These are phyloP conservation scores for Endothia cerciana DNA, from an alignment of 2,329 filamentous ascomycete genomes.

Conservation along the genomic window DNA sequence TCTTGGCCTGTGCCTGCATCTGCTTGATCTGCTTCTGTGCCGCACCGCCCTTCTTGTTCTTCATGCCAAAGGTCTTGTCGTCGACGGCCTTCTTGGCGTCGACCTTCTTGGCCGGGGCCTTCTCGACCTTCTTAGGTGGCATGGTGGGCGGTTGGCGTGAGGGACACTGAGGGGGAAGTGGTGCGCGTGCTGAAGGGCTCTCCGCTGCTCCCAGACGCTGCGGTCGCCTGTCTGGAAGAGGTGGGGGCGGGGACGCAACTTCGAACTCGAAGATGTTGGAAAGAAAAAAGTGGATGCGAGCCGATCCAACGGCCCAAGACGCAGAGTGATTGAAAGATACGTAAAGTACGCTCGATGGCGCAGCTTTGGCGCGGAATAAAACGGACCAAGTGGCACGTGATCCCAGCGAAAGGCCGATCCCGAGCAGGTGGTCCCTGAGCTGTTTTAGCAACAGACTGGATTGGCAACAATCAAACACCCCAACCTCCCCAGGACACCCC, in stretches of 20 bases:
- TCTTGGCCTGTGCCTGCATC: conserved; percentile 73
- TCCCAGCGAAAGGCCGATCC: conserved; percentile 7
- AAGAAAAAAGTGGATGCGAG: conserved; percentile 5
- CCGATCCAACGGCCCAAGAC: neutral
- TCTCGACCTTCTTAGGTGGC: conserved; percentile 70
- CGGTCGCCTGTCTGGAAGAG: conserved; percentile 11
- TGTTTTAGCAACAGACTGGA: conserved; percentile 27
- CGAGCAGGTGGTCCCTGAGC: conserved; percentile 23
- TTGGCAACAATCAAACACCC: conserved; percentile 15
- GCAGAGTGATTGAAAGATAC: conserved; percentile 1
- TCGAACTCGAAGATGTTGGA: neutral
- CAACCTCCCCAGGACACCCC: conserved; percentile 15
- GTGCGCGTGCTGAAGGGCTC: neutral
- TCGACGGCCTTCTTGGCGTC: conserved; percentile 69
- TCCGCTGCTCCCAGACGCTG: conserved; percentile 8
- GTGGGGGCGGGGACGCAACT: conserved; percentile 11
- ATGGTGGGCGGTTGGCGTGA: conserved; percentile 53
- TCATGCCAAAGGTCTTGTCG: conserved; percentile 99
- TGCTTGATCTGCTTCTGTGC: conserved; percentile 91
- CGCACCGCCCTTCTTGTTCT: conserved; percentile 95
- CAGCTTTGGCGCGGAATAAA: conserved; percentile 7
- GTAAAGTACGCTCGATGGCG: conserved; percentile 14
- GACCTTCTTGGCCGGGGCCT: conserved; percentile 53
- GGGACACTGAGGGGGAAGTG: neutral
- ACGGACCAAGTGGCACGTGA: conserved; percentile 12